Percentiles rank a stretch among this genome's conserved stretches.
These are phyloP conservation scores for Eutrema yunnanense DNA, from an alignment of 345 rosid genomes.

Conservation along the genomic window DNA sequence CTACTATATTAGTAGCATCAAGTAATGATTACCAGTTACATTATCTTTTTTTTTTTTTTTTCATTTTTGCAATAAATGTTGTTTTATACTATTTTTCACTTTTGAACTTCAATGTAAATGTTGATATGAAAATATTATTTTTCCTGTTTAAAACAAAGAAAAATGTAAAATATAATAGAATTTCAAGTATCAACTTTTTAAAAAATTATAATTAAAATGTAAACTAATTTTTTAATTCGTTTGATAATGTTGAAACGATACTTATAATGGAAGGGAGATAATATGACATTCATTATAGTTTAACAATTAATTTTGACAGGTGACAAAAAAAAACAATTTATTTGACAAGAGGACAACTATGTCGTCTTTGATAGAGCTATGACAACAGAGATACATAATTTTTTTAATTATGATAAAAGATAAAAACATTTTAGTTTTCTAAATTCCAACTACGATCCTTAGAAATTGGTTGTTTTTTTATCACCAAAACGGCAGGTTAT, in stretches of 20 bases:
- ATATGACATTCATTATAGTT: not conserved
- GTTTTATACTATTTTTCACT: not conserved
- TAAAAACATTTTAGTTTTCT: not conserved
- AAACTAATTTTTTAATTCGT: not conserved
- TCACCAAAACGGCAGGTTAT: not conserved
- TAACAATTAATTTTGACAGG: not conserved
- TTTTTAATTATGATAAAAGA: not conserved
- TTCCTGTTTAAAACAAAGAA: no score
- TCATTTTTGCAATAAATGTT: not conserved
- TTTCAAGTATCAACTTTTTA: not conserved
- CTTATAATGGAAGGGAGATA: not conserved
- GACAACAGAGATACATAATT: not conserved
- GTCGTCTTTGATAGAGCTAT: not conserved
- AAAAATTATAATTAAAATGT: not conserved
- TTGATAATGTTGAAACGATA: not conserved
- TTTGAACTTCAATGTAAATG: no score
- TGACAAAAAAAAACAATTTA: not conserved
- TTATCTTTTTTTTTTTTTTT: not conserved
- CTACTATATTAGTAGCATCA: not conserved
- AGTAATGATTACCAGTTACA: not conserved
- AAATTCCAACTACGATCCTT: not conserved
- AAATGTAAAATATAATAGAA: not conserved
- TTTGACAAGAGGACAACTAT: not conserved
- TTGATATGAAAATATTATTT: not conserved
- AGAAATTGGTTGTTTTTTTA: not conserved